A percentile compares a stretch with the other conserved stretches of the same genome.
phyloP scores from a whole-genome alignment of 371 early-diverging fungal species.

The Haplosporangium sp. region DNA sequence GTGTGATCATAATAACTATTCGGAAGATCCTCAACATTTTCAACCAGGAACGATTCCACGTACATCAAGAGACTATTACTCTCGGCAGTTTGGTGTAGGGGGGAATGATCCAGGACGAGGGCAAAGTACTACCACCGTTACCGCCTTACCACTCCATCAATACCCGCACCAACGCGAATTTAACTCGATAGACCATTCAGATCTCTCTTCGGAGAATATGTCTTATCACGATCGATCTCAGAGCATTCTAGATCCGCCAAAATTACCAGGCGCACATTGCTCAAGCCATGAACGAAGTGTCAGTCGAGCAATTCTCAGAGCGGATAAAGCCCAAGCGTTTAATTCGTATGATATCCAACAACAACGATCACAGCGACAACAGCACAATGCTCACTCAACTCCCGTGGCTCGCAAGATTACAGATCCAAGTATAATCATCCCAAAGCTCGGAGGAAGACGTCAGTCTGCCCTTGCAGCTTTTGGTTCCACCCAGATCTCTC shows the following conservation, averaged over 20 bases:
- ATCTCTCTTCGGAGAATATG: conserved; percentile 33
- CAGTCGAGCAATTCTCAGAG: conserved; percentile 24
- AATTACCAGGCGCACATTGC: neutral
- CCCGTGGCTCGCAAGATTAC: conserved; percentile 8
- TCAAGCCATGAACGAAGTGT: conserved; percentile 22
- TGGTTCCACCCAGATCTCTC: conserved; percentile 2
- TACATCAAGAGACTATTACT: conserved; percentile 13
- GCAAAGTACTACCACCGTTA: neutral
- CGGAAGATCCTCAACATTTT: conserved; percentile 18
- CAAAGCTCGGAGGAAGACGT: conserved; percentile 15
- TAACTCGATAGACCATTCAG: conserved; percentile 1
- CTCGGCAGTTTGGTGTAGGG: conserved; percentile 16
- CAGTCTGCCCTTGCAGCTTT: conserved; percentile 12
- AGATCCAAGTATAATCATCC: conserved; percentile 41
- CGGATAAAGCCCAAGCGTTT: conserved; percentile 15
- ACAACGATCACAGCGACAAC: conserved; percentile 6
- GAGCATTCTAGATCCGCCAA: conserved; percentile 16
- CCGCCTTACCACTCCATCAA: conserved; percentile 3
- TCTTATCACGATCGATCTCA: conserved; percentile 44
- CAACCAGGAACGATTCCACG: conserved; percentile 37
- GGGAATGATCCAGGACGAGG: neutral
- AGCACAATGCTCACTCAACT: conserved; percentile 8
- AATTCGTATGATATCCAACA: conserved; percentile 21
- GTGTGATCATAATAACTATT: conserved; percentile 8
- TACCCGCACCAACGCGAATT: neutral